These are phyloP conservation scores for Thalia dealbata DNA, from an alignment of 176 grass and related monocot genomes.

Conservation along the genomic window DNA sequence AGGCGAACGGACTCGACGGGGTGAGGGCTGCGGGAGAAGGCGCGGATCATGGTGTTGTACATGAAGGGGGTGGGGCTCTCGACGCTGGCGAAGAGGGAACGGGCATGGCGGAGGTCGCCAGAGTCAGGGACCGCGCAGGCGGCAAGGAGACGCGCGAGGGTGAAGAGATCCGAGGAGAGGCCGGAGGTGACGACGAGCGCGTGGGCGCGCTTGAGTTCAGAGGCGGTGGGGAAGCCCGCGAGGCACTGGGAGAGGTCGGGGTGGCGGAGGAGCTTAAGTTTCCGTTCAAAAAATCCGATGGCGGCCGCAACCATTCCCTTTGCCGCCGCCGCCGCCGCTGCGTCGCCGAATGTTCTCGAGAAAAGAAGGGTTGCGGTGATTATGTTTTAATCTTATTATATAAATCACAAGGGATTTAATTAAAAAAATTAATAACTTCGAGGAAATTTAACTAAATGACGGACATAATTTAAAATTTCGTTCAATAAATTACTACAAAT, in stretches of 20 bases:
- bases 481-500: no score
- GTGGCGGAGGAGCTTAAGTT: constrained; percentile 19
- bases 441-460: no score
- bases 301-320: constrained; percentile 10
- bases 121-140: not conserved
- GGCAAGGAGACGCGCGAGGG: constrained; percentile 16
- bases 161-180: constrained; percentile 21
- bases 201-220: constrained; percentile 11
- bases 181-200: constrained; percentile 13
- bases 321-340: no score
- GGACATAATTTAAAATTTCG: no score
- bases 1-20: constrained; percentile 11
- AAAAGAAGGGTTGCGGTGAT: no score
- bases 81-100: constrained; percentile 29
- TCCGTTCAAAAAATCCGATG: not conserved
- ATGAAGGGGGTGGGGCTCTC: constrained; percentile 7
- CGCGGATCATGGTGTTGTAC: constrained; percentile 24
- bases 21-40: constrained; percentile 25
- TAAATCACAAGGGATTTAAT: no score
- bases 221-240: constrained; percentile 31
- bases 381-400: no score
- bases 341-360: no score
- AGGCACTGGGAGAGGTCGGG: constrained; percentile 40
- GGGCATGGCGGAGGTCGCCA: constrained; percentile 18
- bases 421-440: no score